A percentile compares a stretch with the other conserved stretches of the same genome.
phyloP scores from a whole-genome alignment of 257 asterid species.

The Jasminum sambac region DNA sequence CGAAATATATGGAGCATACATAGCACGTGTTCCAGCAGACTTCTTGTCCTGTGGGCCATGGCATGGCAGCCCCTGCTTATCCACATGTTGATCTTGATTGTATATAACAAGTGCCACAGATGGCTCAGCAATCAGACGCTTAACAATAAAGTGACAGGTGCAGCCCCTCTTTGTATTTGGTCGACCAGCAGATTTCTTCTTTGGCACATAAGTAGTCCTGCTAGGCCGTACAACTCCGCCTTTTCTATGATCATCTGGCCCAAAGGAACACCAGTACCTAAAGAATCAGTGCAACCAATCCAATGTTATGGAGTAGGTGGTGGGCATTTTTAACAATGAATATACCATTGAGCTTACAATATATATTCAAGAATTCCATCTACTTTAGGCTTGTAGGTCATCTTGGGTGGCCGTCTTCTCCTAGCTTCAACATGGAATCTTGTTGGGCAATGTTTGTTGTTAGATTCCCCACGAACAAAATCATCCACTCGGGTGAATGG shows the following conservation, averaged over 20 bases:
- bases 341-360: constrained; percentile 47
- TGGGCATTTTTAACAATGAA: constrained; percentile 14
- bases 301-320: constrained; percentile 10
- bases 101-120: constrained; percentile 82
- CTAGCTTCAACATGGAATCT: constrained; percentile 94
- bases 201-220: constrained; percentile 68
- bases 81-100: constrained; percentile 84
- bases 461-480: constrained; percentile 90
- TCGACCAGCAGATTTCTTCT: constrained; percentile 81
- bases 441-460: constrained; percentile 84
- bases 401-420: constrained; percentile 59
- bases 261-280: constrained; percentile 99
- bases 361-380: constrained; percentile 95
- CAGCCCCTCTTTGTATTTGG: constrained; percentile 99
- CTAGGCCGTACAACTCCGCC: constrained; percentile 95
- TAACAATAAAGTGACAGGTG: constrained; percentile 91
- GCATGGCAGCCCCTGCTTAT: constrained; percentile 81
- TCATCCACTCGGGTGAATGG: constrained; percentile 87
- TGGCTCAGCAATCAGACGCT: constrained; percentile 89
- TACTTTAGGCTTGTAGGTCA: constrained; percentile 76
- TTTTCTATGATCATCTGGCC: constrained; percentile 92
- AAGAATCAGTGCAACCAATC: constrained; percentile 21
- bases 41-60: constrained; percentile 91
- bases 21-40: constrained; percentile 93
- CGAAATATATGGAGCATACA: constrained; percentile 97